A percentile compares a stretch with the other conserved stretches of the same genome.
Evolutionary conservation across 495 filamentous ascomycete genomes (phyloP).

Genomic region (Saxispiralis lemnorum): DNA sequence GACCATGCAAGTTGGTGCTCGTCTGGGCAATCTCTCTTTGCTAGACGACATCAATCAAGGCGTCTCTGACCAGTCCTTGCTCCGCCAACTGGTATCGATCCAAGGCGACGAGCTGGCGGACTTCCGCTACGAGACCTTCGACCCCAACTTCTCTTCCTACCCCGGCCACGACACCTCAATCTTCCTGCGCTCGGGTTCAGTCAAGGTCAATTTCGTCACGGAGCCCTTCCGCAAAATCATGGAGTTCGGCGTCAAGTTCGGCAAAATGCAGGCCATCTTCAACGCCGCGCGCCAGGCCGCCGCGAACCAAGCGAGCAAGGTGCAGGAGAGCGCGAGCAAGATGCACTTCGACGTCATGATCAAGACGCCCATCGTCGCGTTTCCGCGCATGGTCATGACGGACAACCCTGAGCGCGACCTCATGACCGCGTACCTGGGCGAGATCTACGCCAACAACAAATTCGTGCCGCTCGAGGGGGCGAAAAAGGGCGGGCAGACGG

Average conservation of each 20-base stretch:
- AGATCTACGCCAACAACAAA: constrained; percentile 89
- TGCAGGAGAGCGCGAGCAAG: constrained; percentile 73
- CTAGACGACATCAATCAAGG: constrained; percentile 92
- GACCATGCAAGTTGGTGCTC: constrained; percentile 69
- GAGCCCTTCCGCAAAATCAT: constrained; percentile 97
- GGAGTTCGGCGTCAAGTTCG: constrained; percentile 92
- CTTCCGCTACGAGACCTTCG: constrained; percentile 92
- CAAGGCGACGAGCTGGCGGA: constrained; percentile 93
- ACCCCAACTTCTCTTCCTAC: constrained; percentile 52
- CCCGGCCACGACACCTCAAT: constrained; percentile 93
- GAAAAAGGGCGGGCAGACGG: constrained; percentile 47
- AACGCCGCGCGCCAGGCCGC: constrained; percentile 91
- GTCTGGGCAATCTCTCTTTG: constrained; percentile 69
- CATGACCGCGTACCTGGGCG: constrained; percentile 81
- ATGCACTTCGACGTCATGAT: constrained; percentile 87
- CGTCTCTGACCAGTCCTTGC: constrained; percentile 55
- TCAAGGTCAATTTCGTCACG: constrained; percentile 90
- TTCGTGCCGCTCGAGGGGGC: constrained; percentile 64
- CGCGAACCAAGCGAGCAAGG: constrained; percentile 79
- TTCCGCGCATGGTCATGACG: constrained; percentile 52
- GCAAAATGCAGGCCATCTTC: constrained; percentile 98
- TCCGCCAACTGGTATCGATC: constrained; percentile 80
- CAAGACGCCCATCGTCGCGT: constrained; percentile 89
- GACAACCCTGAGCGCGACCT: constrained; percentile 54
- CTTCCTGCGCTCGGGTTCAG: constrained; percentile 71